Conservation (phyloP, 1,284 basidiomycete species). For the Meripilus lineatus region DNA sequence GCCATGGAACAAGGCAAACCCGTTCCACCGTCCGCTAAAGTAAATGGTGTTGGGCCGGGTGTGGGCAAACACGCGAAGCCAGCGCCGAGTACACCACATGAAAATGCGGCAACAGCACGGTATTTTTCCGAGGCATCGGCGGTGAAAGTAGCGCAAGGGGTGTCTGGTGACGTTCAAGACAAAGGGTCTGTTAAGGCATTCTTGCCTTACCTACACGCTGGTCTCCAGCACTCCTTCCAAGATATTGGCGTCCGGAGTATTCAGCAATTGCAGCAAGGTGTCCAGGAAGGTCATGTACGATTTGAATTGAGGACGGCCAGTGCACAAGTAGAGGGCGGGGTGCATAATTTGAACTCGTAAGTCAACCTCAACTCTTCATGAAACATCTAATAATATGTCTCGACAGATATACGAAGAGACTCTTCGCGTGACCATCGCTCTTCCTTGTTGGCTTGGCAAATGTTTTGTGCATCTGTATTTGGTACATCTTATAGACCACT, state of each 20-base stretch:
- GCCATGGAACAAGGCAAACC: constrained; percentile 89
- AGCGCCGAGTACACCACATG: constrained; percentile 49
- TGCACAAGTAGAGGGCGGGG: constrained; percentile 95
- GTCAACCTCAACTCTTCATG: constrained; percentile 20
- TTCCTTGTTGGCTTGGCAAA: neutral
- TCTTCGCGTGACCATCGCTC: constrained; percentile 6
- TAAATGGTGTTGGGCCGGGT: constrained; percentile 28
- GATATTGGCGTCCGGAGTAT: constrained; percentile 84
- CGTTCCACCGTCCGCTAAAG: constrained; percentile 23
- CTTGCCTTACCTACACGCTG: constrained; percentile 88
- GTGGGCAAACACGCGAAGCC: constrained; percentile 44
- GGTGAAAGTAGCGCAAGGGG: constrained; percentile 97
- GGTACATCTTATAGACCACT: no score
- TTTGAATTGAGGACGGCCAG: constrained; percentile 95
- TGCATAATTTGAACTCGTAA: constrained; percentile 88
- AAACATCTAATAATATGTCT: neutral
- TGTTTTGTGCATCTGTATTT: no score
- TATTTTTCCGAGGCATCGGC: constrained; percentile 96
- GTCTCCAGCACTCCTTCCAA: constrained; percentile 95
- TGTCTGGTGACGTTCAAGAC: constrained; percentile 95
- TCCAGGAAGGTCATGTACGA: constrained; percentile 65
- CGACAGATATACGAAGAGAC: constrained; percentile 24
- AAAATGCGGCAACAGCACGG: constrained; percentile 95
- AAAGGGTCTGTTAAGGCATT: constrained; percentile 93
- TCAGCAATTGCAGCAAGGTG: constrained; percentile 56